Evolutionary conservation across 495 filamentous ascomycete species (phyloP).

Genomic region (Neurospora sp.): DNA sequence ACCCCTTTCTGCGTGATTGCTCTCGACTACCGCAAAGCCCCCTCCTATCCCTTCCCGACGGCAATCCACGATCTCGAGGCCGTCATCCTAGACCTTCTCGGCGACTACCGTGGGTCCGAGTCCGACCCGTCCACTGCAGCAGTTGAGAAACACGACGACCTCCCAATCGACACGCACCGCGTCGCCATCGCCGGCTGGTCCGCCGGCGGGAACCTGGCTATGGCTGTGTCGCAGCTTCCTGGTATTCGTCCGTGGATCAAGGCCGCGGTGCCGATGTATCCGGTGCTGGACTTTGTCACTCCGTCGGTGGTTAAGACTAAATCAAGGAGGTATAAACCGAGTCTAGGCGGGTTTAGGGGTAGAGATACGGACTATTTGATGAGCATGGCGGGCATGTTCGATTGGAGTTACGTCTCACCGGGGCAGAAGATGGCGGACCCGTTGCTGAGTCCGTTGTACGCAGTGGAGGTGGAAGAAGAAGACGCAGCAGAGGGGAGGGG

Average conservation of each 20-base stretch:
- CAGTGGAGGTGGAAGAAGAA: not conserved
- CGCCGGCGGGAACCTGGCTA: constrained; percentile 27
- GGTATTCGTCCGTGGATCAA: constrained; percentile 13
- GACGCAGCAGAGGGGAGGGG: not conserved
- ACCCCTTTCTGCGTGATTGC: constrained; percentile 21
- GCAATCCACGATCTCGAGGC: constrained; percentile 24
- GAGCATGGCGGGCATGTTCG: constrained; percentile 12
- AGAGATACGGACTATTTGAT: constrained; percentile 15
- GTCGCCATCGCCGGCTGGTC: constrained; percentile 27
- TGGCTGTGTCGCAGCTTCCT: constrained; percentile 20
- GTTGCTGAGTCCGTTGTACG: constrained; percentile 23
- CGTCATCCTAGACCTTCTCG: constrained; percentile 15
- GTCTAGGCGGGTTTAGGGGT: constrained; percentile 19
- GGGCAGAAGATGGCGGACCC: constrained; percentile 16
- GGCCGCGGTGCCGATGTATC: constrained; percentile 26
- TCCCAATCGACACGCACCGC: constrained; percentile 25
- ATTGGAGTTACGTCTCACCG: constrained; percentile 23
- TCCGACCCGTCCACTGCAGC: not conserved
- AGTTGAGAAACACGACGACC: not conserved
- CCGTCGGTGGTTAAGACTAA: constrained; percentile 4
- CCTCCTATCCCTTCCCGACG: constrained; percentile 20
- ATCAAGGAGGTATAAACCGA: constrained; percentile 24
- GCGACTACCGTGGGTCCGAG: constrained; percentile 1
- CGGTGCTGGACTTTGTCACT: constrained; percentile 20
- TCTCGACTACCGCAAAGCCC: constrained; percentile 31